Conservation (phyloP, 2,329 filamentous ascomycete genomes). For the Dryadomyces quercivorus region DNA sequence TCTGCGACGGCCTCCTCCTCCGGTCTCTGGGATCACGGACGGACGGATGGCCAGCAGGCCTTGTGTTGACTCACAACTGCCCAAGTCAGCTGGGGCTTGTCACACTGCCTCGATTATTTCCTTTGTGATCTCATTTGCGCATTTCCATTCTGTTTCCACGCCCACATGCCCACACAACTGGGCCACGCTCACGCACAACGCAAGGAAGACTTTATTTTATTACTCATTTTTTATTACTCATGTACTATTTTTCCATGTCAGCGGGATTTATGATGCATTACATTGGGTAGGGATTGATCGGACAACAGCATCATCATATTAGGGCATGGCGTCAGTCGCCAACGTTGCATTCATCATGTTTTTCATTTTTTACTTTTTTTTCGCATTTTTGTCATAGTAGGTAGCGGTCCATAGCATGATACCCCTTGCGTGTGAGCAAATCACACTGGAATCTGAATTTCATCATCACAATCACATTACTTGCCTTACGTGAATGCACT, state of each 20-base stretch:
- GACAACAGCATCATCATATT: not conserved
- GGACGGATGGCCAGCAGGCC: not conserved
- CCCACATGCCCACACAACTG: not conserved
- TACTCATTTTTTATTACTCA: not conserved
- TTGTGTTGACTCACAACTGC: not conserved
- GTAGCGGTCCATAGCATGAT: constrained; percentile 2
- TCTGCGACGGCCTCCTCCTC: not conserved
- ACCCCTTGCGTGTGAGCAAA: constrained; percentile 1
- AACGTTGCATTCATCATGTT: not conserved
- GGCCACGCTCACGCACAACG: constrained; percentile 1
- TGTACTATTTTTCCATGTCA: not conserved
- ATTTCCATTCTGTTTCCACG: not conserved
- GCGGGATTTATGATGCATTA: not conserved
- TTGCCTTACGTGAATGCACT: not conserved
- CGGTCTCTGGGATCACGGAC: no score
- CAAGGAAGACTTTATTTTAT: not conserved
- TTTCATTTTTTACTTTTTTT: not conserved
- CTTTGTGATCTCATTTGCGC: not conserved
- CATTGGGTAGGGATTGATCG: not conserved
- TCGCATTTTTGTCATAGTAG: not conserved
- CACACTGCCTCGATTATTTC: not conserved
- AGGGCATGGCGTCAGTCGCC: not conserved
- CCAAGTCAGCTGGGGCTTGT: not conserved
- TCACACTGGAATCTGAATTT: not conserved
- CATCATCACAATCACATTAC: not conserved